Evolutionary conservation across 495 filamentous ascomycete genomes (phyloP), one percentile per base, ranked within the genome.

Genomic region (Penicillium taxi): DNA sequence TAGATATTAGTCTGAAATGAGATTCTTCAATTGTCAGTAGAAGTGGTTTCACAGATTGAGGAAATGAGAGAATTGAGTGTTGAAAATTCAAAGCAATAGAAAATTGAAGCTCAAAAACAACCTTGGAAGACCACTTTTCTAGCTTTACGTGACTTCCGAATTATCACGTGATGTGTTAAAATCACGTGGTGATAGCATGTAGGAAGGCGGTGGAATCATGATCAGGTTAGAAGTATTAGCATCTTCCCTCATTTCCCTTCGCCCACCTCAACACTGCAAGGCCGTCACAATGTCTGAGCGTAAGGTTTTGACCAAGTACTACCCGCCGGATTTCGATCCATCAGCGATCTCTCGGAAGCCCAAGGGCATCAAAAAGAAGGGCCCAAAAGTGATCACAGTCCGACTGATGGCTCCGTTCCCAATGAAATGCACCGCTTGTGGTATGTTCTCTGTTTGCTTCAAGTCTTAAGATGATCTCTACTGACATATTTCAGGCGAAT

Each of bases 291-390:
- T 95, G 88, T 93, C 88, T 58, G 88, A 95, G 70, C 84, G 87
- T 53, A 93, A 94, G 70, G 86, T 94, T 45, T 70, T 89, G 32
- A 59, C 67, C 14, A 84, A 85, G 57, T 85, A 91, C 73, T 96
- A 93, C 59, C 91, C 91, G 23, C 87, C 93, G 16, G 93, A 99
- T 61, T 99, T 96, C 64, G 93, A 99, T 65, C 93, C 93, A 12
- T 81, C 78, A 18, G 81, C 81, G 47, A 79, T 90, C 66, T 69
- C 74, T 35, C 82, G 86, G 30, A 76, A 77, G 4, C 78, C 80
- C 19, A 91, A 90, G 50, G 69, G 76, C 35, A 49, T 61, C 5
- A 49, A 56, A 14, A 40, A 59, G 22, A 65, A 74, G 22, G 86
- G 85, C 4, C 84, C 84, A 4, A 90, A 89, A 44, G 75, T 86